Evolutionary conservation across 495 filamentous ascomycete species (phyloP).

Genomic region (Penicillium canescens): DNA sequence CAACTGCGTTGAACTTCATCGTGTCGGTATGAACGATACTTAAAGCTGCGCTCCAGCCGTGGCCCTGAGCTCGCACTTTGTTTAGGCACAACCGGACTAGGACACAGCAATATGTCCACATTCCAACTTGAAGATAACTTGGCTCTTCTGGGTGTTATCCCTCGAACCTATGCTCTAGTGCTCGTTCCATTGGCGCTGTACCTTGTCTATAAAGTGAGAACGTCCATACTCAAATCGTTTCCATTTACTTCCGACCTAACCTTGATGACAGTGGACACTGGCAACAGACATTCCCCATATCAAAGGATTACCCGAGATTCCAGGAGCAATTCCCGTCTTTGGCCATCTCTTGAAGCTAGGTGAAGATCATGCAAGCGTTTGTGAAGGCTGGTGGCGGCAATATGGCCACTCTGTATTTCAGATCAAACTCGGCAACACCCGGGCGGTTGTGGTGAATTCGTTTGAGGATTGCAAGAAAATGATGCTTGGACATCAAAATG

Average conservation of each 20-base stretch:
- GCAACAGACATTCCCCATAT: conserved; percentile 49
- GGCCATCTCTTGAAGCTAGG: conserved; percentile 57
- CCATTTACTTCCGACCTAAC: neutral
- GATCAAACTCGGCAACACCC: conserved; percentile 53
- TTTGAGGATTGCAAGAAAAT: conserved; percentile 48
- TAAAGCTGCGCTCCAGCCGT: too few relatives aligned
- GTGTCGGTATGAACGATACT: too few relatives aligned
- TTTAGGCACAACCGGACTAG: too few relatives aligned
- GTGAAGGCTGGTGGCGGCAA: conserved; percentile 53
- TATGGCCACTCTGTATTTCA: conserved; percentile 56
- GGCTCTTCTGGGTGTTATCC: neutral
- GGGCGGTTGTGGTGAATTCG: conserved; percentile 50
- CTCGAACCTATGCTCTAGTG: neutral
- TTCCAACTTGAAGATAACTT: conserved; percentile 4
- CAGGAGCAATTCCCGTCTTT: conserved; percentile 48
- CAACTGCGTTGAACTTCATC: too few relatives aligned
- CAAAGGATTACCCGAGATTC: conserved; percentile 52
- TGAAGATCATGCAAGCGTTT: conserved; percentile 55
- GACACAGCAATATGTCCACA: too few relatives aligned
- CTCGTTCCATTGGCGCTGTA: conserved; percentile 12
- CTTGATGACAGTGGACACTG: conserved; percentile 9
- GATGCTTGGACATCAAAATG: conserved; percentile 47
- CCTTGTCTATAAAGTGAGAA: conserved; percentile 14
- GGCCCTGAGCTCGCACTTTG: too few relatives aligned
- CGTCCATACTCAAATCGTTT: neutral